Base-by-base conservation (phyloP, 345 rosid species). In the Schrenkiella parvula region DNA sequence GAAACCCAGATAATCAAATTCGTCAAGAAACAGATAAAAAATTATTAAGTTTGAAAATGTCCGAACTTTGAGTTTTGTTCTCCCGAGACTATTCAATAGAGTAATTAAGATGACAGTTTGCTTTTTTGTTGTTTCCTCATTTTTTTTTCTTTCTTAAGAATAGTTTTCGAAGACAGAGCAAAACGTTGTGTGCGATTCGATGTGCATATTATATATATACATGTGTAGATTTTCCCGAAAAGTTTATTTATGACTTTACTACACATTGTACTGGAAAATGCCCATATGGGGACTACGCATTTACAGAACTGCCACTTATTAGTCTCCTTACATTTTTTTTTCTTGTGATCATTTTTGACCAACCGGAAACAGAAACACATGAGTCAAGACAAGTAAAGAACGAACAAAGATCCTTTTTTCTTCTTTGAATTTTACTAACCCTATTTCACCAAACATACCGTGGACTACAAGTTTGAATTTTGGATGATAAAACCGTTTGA, bases 91-190 rank as follows among this genome's bases (percentile, higher is more conserved):
- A 68, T 54, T 68, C 22, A 42, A 43, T 25, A 63, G 31, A 47
- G 35, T 61, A 28, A 26, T 53, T 63, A 32, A 37, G 2, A 14
- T 54, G 66, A 64, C 71, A 66, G 71, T 66, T 56, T 25, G 48
- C 8, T 26, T 51, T 47, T 48, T 41, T 54, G 11, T 50, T 22
- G 8, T 25, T 8, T 63, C 8, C 23, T 2, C 31, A n/a, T 7
- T 41, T 21, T 5, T 5, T 14, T 26, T 3, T 11, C 0, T 22
- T 8, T 47, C 19, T 48, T 50, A 13, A 47, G 9, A 38, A 12
- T 48, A 46, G 7, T 59, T 74, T 50, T 74, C 23, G 62, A 74
- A 58, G 73, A 66, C 61, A 56, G 68, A 66, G 68, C 62, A 59
- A 66, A 59, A 41, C 62, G 59, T 51, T 38, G 52, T 50, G 62